A percentile compares a stretch with the other conserved stretches of the same genome.
phyloP scores from a whole-genome alignment of 345 rosid species.

The Cardamine chenopodiifolia region DNA sequence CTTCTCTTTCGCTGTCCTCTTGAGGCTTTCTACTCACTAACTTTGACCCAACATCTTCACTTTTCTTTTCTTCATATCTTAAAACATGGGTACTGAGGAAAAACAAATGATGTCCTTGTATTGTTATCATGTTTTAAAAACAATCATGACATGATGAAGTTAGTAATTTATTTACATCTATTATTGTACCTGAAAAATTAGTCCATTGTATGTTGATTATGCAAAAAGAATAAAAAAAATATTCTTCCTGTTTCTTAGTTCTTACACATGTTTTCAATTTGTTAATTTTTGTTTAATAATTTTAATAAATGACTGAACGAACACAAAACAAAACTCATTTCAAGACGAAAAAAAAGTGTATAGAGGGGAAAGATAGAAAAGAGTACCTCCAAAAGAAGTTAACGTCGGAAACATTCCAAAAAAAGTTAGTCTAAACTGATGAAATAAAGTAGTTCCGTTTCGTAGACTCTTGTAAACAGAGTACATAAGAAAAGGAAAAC shows the following conservation, averaged over 20 bases:
- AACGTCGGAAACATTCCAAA: neutral
- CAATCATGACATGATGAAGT: neutral
- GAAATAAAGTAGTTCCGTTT: neutral
- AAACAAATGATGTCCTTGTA: neutral
- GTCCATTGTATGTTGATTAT: neutral
- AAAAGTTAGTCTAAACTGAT: neutral
- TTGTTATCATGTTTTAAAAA: neutral
- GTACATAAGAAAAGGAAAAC: too few species aligned
- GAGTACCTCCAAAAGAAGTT: neutral
- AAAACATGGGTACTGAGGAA: neutral
- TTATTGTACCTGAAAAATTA: neutral
- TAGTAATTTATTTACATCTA: neutral
- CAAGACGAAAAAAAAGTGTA: neutral
- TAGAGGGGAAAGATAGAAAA: neutral
- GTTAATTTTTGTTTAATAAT: neutral
- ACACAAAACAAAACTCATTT: neutral
- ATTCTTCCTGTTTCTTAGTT: neutral
- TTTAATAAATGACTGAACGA: neutral
- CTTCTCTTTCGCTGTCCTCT: conserved; percentile 8
- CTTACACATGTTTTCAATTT: neutral
- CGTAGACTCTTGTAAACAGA: neutral
- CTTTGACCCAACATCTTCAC: conserved; percentile 10
- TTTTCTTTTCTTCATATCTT: neutral
- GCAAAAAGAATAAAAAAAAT: neutral
- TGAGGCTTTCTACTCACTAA: conserved; percentile 16